phyloP scores from a whole-genome alignment of 768 basidiomycete genomes.

The Rhizopogon sp. region DNA sequence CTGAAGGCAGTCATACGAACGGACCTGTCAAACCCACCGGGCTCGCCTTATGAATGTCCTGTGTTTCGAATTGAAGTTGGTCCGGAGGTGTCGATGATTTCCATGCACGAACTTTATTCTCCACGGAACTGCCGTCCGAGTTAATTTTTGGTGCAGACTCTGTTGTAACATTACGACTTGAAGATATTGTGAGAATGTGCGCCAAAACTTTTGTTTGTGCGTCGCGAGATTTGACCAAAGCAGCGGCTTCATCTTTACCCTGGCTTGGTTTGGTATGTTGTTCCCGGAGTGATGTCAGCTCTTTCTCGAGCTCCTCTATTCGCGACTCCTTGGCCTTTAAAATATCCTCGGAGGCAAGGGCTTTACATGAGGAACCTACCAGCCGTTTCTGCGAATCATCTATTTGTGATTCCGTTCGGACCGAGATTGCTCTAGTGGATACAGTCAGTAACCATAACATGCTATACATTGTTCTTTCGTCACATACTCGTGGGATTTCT shows the following conservation, averaged over 20 bases:
- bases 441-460: background rate
- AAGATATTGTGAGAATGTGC: background rate
- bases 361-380: too few relatives aligned
- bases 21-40: background rate
- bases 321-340: background rate
- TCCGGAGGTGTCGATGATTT: background rate
- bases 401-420: background rate
- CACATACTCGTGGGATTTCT: background rate
- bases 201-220: background rate
- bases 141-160: background rate
- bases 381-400: background rate
- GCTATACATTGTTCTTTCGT: background rate
- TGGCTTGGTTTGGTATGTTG: background rate
- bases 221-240: background rate
- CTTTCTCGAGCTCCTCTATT: background rate
- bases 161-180: background rate
- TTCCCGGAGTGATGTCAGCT: background rate
- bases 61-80: background rate
- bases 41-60: background rate
- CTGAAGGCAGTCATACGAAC: background rate
- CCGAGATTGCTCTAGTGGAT: background rate
- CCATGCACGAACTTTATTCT: background rate
- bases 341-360: background rate
- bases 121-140: background rate
- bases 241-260: background rate